Evolutionary conservation across 2,329 filamentous ascomycete genomes (phyloP).

Genomic region (Thelonectria discophora): DNA sequence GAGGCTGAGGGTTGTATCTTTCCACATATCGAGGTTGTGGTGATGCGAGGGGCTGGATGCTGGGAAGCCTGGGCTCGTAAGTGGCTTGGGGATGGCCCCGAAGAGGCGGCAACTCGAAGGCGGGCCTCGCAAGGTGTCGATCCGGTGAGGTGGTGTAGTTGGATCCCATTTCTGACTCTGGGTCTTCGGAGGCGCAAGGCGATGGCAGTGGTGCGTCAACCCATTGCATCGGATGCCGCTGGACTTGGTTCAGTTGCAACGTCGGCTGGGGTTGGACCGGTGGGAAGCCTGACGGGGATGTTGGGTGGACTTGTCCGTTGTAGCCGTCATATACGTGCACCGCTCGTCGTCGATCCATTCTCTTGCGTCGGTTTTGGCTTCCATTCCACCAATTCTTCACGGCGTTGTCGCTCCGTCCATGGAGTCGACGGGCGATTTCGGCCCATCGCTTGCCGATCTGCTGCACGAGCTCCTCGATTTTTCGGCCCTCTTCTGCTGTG

Average conservation of each 20-base stretch:
- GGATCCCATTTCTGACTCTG: conserved; percentile 73
- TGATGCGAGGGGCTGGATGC: conserved; percentile 36
- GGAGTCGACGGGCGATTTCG: conserved; percentile 84
- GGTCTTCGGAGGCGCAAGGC: conserved; percentile 56
- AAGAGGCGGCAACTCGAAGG: conserved; percentile 53
- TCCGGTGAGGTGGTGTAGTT: conserved; percentile 68
- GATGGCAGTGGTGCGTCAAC: conserved; percentile 49
- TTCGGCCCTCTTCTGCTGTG: conserved; percentile 71
- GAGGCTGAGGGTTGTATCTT: conserved; percentile 24
- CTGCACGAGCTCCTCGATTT: conserved; percentile 80
- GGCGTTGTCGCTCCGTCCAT: conserved; percentile 90
- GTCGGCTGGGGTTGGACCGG: conserved; percentile 28
- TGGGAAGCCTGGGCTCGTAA: conserved; percentile 42
- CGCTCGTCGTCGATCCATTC: conserved; percentile 55
- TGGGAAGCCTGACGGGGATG: conserved; percentile 35
- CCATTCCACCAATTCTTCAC: conserved; percentile 99
- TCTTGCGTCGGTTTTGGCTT: conserved; percentile 80
- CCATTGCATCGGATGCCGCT: conserved; percentile 39
- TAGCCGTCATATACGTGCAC: conserved; percentile 36
- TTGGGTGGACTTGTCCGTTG: conserved; percentile 44
- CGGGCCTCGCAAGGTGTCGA: conserved; percentile 49
- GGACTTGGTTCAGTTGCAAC: conserved; percentile 28
- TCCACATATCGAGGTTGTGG: conserved; percentile 21
- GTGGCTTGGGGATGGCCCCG: conserved; percentile 17
- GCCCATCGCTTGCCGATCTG: conserved; percentile 91